phyloP scores from a whole-genome alignment of 345 rosid genomes.

The Garcia nutans region DNA sequence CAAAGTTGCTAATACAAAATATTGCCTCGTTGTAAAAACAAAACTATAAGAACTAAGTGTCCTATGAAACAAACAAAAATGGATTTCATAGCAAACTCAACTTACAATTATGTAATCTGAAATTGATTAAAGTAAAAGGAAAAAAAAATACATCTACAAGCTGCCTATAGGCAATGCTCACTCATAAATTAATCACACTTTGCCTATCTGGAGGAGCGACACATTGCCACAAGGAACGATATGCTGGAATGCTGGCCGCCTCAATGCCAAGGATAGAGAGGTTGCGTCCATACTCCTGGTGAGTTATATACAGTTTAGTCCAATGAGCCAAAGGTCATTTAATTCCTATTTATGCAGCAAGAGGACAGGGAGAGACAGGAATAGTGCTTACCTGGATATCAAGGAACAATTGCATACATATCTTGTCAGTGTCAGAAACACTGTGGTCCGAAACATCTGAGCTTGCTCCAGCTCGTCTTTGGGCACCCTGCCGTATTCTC shows the following conservation, averaged over 20 bases:
- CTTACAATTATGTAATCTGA: not conserved
- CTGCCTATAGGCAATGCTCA: not conserved
- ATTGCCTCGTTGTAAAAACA: not conserved
- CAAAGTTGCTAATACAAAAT: slow-evolving; percentile 6
- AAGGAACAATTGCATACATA: slow-evolving; percentile 91
- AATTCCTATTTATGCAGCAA: not conserved
- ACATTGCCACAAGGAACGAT: slow-evolving; percentile 79
- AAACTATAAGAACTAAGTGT: not conserved
- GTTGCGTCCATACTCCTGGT: slow-evolving; percentile 85
- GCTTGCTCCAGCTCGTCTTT: slow-evolving; percentile 85
- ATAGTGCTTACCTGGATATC: slow-evolving; percentile 74
- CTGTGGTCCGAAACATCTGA: slow-evolving; percentile 74
- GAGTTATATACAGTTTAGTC: not conserved
- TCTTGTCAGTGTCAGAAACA: slow-evolving; percentile 81
- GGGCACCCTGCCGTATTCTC: slow-evolving; percentile 88
- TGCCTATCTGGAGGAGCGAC: slow-evolving; percentile 84
- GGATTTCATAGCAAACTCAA: slow-evolving; percentile 1
- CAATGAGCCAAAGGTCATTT: not conserved
- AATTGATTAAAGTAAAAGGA: not conserved
- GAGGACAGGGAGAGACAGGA: not conserved
- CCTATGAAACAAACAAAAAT: not conserved
- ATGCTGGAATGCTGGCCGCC: slow-evolving; percentile 64
- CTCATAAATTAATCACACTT: slow-evolving; percentile 43
- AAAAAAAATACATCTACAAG: slow-evolving; percentile 3
- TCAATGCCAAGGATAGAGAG: slow-evolving; percentile 65